These are phyloP conservation scores for Mariannaea elegans DNA, from an alignment of 2,329 filamentous ascomycete species.

Conservation along the genomic window DNA sequence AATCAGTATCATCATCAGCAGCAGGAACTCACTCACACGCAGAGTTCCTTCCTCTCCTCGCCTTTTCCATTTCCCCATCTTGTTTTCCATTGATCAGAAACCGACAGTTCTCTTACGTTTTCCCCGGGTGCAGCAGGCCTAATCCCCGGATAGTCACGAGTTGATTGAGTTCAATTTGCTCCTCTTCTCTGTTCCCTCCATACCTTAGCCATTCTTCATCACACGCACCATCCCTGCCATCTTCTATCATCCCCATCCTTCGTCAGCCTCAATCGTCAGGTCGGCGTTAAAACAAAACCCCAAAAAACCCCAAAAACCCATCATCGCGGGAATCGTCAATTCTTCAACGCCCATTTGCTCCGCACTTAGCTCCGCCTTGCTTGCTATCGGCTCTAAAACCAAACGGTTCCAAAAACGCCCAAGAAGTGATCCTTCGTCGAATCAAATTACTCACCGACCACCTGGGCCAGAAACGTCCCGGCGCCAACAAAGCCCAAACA, in stretches of 20 bases:
- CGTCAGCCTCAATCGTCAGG: constrained; percentile 28
- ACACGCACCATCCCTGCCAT: background rate
- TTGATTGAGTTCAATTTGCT: background rate
- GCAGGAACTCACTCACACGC: background rate
- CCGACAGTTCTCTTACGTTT: background rate
- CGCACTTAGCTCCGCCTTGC: constrained; percentile 30
- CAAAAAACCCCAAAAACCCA: constrained; percentile 18
- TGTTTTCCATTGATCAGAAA: constrained; percentile 22
- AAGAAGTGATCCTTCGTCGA: constrained; percentile 30
- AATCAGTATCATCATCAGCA: background rate
- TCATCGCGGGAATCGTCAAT: constrained; percentile 29
- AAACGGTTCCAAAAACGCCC: constrained; percentile 31
- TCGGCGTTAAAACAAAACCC: constrained; percentile 11
- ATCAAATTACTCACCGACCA: constrained; percentile 43
- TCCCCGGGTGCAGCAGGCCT: background rate
- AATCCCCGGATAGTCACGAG: background rate
- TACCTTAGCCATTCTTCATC: background rate
- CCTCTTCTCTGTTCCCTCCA: background rate
- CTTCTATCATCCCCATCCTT: background rate
- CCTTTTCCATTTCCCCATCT: background rate
- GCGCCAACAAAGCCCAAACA: constrained; percentile 42
- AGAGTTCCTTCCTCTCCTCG: constrained; percentile 1
- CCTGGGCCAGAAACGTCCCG: constrained; percentile 41
- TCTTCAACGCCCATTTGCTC: constrained; percentile 36
- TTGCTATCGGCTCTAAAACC: constrained; percentile 21